phyloP scores from a whole-genome alignment of 192 early-diverging fungal genomes.

The Backusella australiensis region DNA sequence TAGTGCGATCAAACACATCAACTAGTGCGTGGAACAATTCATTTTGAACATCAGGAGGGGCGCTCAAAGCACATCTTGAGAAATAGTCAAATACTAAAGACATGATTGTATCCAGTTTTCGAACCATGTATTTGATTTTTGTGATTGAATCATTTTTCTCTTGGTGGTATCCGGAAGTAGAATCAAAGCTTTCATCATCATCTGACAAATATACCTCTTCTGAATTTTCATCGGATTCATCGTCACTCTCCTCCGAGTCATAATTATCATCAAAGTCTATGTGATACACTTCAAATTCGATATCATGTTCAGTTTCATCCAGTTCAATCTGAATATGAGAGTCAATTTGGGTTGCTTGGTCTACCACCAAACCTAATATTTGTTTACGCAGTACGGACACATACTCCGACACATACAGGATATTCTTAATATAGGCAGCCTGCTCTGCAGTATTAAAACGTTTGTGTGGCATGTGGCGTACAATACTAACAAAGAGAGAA shows the following conservation, averaged over 20 bases:
- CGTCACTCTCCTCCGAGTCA: constrained; percentile 38
- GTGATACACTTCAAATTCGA: constrained; percentile 38
- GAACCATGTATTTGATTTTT: constrained; percentile 54
- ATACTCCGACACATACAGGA: constrained; percentile 76
- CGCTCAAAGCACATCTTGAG: constrained; percentile 15
- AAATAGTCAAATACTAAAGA: constrained; percentile 64
- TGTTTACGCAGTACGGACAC: constrained; percentile 66
- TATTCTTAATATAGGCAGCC: constrained; percentile 69
- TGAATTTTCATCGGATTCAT: constrained; percentile 37
- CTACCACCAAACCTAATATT: constrained; percentile 73
- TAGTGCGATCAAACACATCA: constrained; percentile 73
- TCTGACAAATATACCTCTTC: constrained; percentile 16
- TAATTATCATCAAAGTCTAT: constrained; percentile 38
- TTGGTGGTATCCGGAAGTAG: constrained; percentile 31
- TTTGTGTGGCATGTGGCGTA: constrained; percentile 75
- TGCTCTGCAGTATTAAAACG: constrained; percentile 54
- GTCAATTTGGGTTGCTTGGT: constrained; percentile 87
- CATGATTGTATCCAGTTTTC: constrained; percentile 76
- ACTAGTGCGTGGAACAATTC: constrained; percentile 70
- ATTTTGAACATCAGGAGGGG: constrained; percentile 30
- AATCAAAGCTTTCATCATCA: constrained; percentile 9
- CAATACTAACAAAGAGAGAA: constrained; percentile 59
- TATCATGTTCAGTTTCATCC: constrained; percentile 78
- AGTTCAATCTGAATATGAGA: constrained; percentile 91
- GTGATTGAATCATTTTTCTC: constrained; percentile 31